Conservation (phyloP, 208 protist genomes). For the Trypanosoma mega region DNA sequence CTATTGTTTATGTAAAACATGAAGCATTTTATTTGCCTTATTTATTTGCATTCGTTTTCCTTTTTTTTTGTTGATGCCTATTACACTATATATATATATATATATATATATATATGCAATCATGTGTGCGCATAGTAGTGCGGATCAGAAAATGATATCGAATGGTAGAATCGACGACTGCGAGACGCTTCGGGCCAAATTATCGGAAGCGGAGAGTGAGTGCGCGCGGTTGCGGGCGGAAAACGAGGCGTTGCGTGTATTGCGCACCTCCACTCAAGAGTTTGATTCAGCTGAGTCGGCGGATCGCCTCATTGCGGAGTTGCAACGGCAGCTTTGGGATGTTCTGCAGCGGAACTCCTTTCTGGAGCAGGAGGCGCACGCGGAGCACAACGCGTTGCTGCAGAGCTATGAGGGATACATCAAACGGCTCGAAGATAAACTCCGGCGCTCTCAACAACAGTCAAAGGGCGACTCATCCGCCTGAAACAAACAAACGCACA, state of each 20-base stretch:
- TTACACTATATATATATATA: not conserved
- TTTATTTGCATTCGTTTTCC: not conserved
- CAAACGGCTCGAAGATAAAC: constrained; percentile 15
- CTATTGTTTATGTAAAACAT: too few species aligned
- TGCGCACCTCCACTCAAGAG: not conserved
- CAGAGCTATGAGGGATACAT: constrained; percentile 26
- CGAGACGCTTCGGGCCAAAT: not conserved
- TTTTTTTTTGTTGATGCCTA: not conserved
- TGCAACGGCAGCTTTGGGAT: constrained; percentile 23
- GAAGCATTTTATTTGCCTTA: too few species aligned
- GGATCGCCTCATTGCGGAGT: constrained; percentile 20
- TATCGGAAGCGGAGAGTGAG: constrained; percentile 7
- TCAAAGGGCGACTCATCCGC: not conserved
- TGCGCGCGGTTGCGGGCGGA: not conserved
- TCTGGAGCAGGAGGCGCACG: constrained; percentile 26
- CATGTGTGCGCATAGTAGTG: not conserved
- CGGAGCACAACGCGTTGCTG: constrained; percentile 15
- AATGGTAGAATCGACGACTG: not conserved
- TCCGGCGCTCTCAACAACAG: constrained; percentile 6
- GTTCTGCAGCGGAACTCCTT: constrained; percentile 22
- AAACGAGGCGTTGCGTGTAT: constrained; percentile 4
- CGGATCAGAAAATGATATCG: not conserved
- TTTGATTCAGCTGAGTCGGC: not conserved
- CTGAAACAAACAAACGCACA: not conserved
- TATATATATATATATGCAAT: not conserved